phyloP scores from a whole-genome alignment of 192 early-diverging fungal species.

The Dissophora globulifera region DNA sequence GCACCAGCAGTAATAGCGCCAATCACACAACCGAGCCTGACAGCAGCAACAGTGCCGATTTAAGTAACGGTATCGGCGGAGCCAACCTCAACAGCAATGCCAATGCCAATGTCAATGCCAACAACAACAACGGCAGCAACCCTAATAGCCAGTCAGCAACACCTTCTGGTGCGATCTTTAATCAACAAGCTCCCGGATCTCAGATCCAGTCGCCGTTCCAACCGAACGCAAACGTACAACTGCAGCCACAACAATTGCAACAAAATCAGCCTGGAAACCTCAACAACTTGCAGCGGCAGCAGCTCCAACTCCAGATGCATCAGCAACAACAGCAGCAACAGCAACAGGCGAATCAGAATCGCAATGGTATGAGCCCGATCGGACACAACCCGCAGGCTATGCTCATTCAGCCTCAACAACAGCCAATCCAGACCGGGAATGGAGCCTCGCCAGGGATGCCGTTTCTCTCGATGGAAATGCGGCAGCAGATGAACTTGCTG shows the following conservation, averaged over 20 bases:
- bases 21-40: too few species aligned
- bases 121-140: slow-evolving; percentile 13
- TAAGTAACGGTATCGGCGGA: slow-evolving; percentile 1
- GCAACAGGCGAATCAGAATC: slow-evolving; percentile 27
- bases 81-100: background rate
- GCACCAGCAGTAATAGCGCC: slow-evolving; percentile 3
- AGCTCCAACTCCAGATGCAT: slow-evolving; percentile 1
- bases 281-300: slow-evolving; percentile 10
- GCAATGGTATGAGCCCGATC: slow-evolving; percentile 20
- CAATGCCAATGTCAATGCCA: slow-evolving; percentile 1
- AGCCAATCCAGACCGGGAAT: slow-evolving; percentile 4
- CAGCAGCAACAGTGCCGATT: slow-evolving; percentile 4
- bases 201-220: slow-evolving; percentile 12
- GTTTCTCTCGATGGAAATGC: slow-evolving; percentile 32
- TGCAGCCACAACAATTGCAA: slow-evolving; percentile 11
- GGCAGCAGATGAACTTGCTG: slow-evolving; percentile 39
- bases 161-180: slow-evolving; percentile 9
- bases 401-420: slow-evolving; percentile 26
- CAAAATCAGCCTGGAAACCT: slow-evolving; percentile 5
- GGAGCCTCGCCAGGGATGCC: slow-evolving; percentile 16
- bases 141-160: slow-evolving; percentile 4
- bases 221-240: background rate
- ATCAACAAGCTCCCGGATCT: slow-evolving; percentile 6
- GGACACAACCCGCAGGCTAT: slow-evolving; percentile 3
- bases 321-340: slow-evolving; percentile 26